A percentile compares a stretch with the other conserved stretches of the same genome.
These are phyloP conservation scores for Exophiala spinifera DNA, from an alignment of 2,329 filamentous ascomycete genomes.

Conservation along the genomic window DNA sequence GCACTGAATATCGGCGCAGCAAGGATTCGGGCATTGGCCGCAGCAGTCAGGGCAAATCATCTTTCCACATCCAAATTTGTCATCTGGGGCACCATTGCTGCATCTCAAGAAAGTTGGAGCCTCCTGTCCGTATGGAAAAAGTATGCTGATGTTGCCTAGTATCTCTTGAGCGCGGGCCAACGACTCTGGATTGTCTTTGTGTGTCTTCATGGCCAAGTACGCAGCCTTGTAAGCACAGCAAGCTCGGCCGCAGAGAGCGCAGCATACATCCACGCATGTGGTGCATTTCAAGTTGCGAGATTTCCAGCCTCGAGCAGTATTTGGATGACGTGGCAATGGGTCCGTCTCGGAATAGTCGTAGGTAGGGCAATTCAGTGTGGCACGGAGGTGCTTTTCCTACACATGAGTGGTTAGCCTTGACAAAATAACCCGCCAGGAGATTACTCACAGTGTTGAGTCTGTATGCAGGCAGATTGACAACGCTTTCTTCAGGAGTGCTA, in stretches of 20 bases:
- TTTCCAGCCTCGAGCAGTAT: slow-evolving; percentile 31
- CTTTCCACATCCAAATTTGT: slow-evolving; percentile 32
- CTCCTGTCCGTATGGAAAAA: slow-evolving; percentile 32
- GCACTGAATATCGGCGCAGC: slow-evolving; percentile 37
- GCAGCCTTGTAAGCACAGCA: slow-evolving; percentile 36
- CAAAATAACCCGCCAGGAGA: not conserved
- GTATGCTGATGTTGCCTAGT: slow-evolving; percentile 28
- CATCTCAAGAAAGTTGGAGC: slow-evolving; percentile 36
- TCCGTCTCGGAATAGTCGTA: slow-evolving; percentile 22
- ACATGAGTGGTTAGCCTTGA: too few species aligned
- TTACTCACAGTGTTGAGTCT: not conserved
- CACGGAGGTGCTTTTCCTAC: slow-evolving; percentile 26
- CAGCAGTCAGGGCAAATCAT: slow-evolving; percentile 37
- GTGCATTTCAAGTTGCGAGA: slow-evolving; percentile 36
- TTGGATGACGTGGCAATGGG: slow-evolving; percentile 28
- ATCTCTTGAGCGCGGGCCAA: slow-evolving; percentile 22
- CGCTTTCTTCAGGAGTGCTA: too few species aligned
- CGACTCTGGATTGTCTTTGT: slow-evolving; percentile 16
- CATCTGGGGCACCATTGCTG: slow-evolving; percentile 25
- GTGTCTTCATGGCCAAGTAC: slow-evolving; percentile 18
- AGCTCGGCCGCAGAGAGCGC: slow-evolving; percentile 31
- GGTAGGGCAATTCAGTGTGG: slow-evolving; percentile 17
- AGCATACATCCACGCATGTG: slow-evolving; percentile 29
- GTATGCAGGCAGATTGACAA: too few species aligned
- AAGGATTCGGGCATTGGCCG: slow-evolving; percentile 34